phyloP scores from a whole-genome alignment of 257 asterid species.

The Cruciata laevipes region DNA sequence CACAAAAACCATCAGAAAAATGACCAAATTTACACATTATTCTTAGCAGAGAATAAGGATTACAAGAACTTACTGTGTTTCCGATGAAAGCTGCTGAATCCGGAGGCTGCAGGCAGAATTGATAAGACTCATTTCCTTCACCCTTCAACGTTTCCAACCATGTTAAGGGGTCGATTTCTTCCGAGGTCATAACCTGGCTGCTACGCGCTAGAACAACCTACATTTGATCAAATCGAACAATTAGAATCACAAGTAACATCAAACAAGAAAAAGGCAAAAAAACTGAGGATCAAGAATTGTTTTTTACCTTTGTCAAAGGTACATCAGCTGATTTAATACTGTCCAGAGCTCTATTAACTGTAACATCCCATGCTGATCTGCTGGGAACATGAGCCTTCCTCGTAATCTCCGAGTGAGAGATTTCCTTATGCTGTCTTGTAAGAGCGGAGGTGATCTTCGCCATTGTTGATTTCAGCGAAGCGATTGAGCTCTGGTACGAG shows the following conservation, averaged over 20 bases:
- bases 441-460: conserved; percentile 60
- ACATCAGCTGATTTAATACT: conserved; percentile 44
- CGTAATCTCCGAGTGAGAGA: conserved; percentile 35
- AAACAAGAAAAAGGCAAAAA: not conserved
- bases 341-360: conserved; percentile 66
- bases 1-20: conserved; percentile 16
- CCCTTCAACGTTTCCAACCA: conserved; percentile 75
- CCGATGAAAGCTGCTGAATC: conserved; percentile 91
- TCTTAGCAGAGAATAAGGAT: not conserved
- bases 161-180: conserved; percentile 63
- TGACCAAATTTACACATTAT: not conserved
- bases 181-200: conserved; percentile 66
- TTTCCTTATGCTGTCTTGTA: conserved; percentile 27
- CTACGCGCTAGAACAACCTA: conserved; percentile 99
- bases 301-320: conserved; percentile 58
- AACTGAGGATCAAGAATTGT: not conserved
- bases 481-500: conserved; percentile 55
- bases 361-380: conserved; percentile 65
- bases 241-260: not conserved
- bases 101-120: conserved; percentile 90
- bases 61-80: conserved; percentile 62
- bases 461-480: conserved; percentile 65
- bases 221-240: not conserved
- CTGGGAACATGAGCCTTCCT: conserved; percentile 63
- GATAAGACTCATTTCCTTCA: conserved; percentile 76